Evolutionary conservation across 1,284 basidiomycete species (phyloP).

Genomic region (Apiotrichum gracile): DNA sequence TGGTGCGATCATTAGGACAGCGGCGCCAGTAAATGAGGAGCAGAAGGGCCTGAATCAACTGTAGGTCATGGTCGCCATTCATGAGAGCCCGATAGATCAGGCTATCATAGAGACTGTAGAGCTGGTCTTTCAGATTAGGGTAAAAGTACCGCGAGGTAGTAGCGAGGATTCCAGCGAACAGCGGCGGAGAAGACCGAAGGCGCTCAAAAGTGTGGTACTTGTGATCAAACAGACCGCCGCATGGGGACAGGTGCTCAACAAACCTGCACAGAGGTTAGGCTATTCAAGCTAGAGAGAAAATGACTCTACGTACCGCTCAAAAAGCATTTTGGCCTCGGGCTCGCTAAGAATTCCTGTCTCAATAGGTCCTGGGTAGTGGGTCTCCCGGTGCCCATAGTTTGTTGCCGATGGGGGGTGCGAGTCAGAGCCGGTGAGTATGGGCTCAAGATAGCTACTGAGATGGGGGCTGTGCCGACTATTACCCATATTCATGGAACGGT

Average conservation of each 20-base stretch:
- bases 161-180: slow-evolving; percentile 25
- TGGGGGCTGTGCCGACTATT: background rate
- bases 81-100: slow-evolving; percentile 15
- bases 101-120: slow-evolving; percentile 10
- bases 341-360: slow-evolving; percentile 4
- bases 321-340: slow-evolving; percentile 5
- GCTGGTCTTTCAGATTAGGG: slow-evolving; percentile 9
- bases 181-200: background rate
- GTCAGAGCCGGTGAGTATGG: background rate
- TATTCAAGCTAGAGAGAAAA: background rate
- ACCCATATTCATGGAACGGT: too few relatives aligned
- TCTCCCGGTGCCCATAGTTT: background rate
- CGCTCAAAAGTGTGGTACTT: slow-evolving; percentile 14
- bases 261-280: too few relatives aligned
- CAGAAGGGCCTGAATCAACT: slow-evolving; percentile 16
- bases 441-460: slow-evolving; percentile 5
- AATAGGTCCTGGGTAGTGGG: background rate
- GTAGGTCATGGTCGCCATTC: slow-evolving; percentile 9
- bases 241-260: background rate
- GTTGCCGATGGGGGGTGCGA: background rate
- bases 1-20: slow-evolving; percentile 14
- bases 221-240: slow-evolving; percentile 7
- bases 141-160: slow-evolving; percentile 19
- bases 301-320: slow-evolving; percentile 4
- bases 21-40: slow-evolving; percentile 15